A percentile compares a stretch with the other conserved stretches of the same genome.
Evolutionary conservation across 2,329 filamentous ascomycete genomes (phyloP).

Genomic region (Penicillium hordei): DNA sequence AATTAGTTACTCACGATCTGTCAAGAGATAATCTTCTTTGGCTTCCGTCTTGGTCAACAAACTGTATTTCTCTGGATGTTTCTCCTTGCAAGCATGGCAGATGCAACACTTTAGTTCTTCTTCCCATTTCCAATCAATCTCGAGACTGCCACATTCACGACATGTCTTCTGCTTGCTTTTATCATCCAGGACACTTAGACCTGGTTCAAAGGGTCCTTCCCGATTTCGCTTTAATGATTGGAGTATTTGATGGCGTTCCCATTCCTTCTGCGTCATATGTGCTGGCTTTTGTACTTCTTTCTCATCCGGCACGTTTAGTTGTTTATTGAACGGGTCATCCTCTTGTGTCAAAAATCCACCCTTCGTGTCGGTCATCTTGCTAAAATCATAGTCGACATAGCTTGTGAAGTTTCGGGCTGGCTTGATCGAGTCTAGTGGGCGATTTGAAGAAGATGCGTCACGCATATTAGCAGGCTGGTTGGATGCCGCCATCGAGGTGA

Average conservation of each 20-base stretch:
- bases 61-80: conserved; percentile 86
- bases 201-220: conserved; percentile 82
- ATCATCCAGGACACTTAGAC: conserved; percentile 71
- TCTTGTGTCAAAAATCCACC: conserved; percentile 89
- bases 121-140: conserved; percentile 95
- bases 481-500: conserved; percentile 60
- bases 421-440: conserved; percentile 57
- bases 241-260: conserved; percentile 80
- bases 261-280: conserved; percentile 86
- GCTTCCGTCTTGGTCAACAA: conserved; percentile 96
- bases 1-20: conserved; percentile 67
- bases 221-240: conserved; percentile 70
- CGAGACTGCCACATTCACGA: conserved; percentile 75
- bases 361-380: conserved; percentile 96
- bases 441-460: conserved; percentile 57
- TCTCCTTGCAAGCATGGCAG: conserved; percentile 85
- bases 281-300: conserved; percentile 68
- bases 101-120: conserved; percentile 75
- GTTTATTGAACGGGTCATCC: conserved; percentile 87
- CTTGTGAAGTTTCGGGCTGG: conserved; percentile 87
- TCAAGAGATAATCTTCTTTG: conserved; percentile 90
- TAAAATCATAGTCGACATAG: conserved; percentile 97
- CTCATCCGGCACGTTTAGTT: conserved; percentile 59
- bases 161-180: conserved; percentile 70
- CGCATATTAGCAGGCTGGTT: conserved; percentile 61